Conservation (phyloP, 352 stramenopile genomes). For the Phytopythium oedochilum region DNA sequence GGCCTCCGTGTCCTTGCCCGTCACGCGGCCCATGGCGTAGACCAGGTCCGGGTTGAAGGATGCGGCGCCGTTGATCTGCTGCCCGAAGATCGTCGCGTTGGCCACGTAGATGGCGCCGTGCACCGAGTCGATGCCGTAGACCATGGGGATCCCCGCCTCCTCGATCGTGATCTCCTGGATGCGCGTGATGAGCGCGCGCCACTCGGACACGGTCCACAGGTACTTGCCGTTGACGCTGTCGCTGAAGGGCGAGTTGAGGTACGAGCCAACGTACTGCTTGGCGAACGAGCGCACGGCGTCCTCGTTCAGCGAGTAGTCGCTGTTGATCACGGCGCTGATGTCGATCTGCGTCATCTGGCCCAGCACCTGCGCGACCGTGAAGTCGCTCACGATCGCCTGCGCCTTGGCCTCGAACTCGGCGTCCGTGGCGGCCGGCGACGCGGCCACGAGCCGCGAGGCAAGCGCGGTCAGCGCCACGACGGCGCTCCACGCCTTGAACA, state of each 20-base stretch:
- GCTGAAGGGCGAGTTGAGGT: slow-evolving; percentile 70
- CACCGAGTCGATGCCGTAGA: slow-evolving; percentile 91
- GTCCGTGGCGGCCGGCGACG: slow-evolving; percentile 12
- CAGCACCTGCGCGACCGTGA: slow-evolving; percentile 52
- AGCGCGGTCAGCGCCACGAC: slow-evolving; percentile 22
- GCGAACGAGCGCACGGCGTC: slow-evolving; percentile 59
- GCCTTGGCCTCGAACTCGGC: slow-evolving; percentile 31
- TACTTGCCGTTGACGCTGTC: slow-evolving; percentile 18
- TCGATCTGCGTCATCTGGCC: slow-evolving; percentile 91
- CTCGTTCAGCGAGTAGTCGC: slow-evolving; percentile 54
- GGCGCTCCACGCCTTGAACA: slow-evolving; percentile 33
- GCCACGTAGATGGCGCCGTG: slow-evolving; percentile 88
- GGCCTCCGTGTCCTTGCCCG: slow-evolving; percentile 77
- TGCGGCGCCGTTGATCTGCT: slow-evolving; percentile 86
- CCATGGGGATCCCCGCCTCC: slow-evolving; percentile 47
- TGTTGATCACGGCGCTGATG: slow-evolving; percentile 64
- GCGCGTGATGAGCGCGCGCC: slow-evolving; percentile 56
- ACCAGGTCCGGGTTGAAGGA: slow-evolving; percentile 86
- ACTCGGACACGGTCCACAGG: slow-evolving; percentile 60
- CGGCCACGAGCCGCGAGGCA: not conserved
- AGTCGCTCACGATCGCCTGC: slow-evolving; percentile 44
- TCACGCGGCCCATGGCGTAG: slow-evolving; percentile 61
- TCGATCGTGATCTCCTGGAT: slow-evolving; percentile 80
- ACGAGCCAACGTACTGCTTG: slow-evolving; percentile 78
- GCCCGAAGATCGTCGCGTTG: slow-evolving; percentile 77